phyloP scores from a whole-genome alignment of 2,329 filamentous ascomycete species.

The Amphichorda felina region DNA sequence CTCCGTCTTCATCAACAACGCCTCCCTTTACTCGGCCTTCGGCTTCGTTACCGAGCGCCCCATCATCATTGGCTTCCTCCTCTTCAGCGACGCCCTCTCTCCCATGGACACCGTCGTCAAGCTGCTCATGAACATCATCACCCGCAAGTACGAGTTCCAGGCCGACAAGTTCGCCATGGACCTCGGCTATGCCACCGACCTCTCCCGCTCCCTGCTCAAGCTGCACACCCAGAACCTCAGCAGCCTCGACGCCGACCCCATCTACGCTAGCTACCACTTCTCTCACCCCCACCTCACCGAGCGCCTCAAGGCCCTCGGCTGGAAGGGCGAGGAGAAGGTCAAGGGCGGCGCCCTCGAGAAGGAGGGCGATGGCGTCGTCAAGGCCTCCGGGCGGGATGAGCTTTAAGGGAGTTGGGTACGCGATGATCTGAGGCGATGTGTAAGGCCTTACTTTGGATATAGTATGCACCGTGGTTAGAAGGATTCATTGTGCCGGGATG shows the following conservation, averaged over 20 bases:
- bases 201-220: slow-evolving; percentile 85
- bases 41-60: slow-evolving; percentile 76
- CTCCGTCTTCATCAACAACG: slow-evolving; percentile 94
- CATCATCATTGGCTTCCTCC: slow-evolving; percentile 92
- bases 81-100: slow-evolving; percentile 92
- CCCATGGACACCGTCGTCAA: slow-evolving; percentile 94
- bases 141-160: slow-evolving; percentile 90
- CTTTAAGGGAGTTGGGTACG: slow-evolving; percentile 32
- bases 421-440: too few species aligned
- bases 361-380: slow-evolving; percentile 38
- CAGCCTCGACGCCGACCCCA: slow-evolving; percentile 97
- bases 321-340: slow-evolving; percentile 52
- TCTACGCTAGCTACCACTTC: slow-evolving; percentile 98
- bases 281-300: slow-evolving; percentile 94
- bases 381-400: slow-evolving; percentile 63
- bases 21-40: slow-evolving; percentile 80
- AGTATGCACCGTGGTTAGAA: too few species aligned
- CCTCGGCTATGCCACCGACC: slow-evolving; percentile 72
- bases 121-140: slow-evolving; percentile 91
- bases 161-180: slow-evolving; percentile 81
- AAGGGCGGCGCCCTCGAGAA: slow-evolving; percentile 22
- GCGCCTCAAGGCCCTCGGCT: slow-evolving; percentile 80
- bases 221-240: slow-evolving; percentile 97
- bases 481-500: too few species aligned
- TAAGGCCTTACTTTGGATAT: too few species aligned